These are phyloP conservation scores for Lentinula sp. DNA, from an alignment of 768 basidiomycete species.

Conservation along the genomic window DNA sequence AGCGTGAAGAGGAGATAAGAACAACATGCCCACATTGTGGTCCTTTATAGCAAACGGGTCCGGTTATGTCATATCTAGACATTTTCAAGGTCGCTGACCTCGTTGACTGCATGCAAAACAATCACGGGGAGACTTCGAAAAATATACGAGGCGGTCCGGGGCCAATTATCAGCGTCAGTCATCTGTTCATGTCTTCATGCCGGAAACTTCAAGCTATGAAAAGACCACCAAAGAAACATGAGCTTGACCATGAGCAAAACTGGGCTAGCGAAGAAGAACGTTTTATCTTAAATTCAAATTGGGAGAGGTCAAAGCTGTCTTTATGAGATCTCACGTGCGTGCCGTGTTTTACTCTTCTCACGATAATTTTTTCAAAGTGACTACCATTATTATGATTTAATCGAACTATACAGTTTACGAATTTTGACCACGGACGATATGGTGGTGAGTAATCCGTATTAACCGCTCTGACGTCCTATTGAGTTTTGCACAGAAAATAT, in stretches of 20 bases:
- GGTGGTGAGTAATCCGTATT: not conserved
- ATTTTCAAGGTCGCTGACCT: not conserved
- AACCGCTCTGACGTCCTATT: not conserved
- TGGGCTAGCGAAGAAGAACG: not conserved
- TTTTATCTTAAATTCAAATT: not conserved
- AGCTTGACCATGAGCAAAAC: not conserved
- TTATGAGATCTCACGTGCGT: not conserved
- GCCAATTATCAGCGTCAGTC: not conserved
- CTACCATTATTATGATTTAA: not conserved
- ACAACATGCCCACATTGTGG: not conserved
- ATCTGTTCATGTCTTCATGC: not conserved
- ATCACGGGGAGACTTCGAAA: not conserved
- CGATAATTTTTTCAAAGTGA: not conserved
- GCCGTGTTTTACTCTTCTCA: not conserved
- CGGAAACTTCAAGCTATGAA: not conserved
- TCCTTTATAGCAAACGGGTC: not conserved
- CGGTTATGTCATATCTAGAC: not conserved
- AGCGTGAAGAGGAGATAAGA: not conserved
- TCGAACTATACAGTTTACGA: not conserved
- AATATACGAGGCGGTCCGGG: constrained; percentile 2
- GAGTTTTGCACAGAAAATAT: constrained; percentile 63
- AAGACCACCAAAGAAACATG: not conserved
- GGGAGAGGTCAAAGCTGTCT: not conserved
- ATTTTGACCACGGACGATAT: not conserved
- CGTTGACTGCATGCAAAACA: not conserved